Conservation (phyloP, 306 rosid species). For the Rubus parviflorus region DNA sequence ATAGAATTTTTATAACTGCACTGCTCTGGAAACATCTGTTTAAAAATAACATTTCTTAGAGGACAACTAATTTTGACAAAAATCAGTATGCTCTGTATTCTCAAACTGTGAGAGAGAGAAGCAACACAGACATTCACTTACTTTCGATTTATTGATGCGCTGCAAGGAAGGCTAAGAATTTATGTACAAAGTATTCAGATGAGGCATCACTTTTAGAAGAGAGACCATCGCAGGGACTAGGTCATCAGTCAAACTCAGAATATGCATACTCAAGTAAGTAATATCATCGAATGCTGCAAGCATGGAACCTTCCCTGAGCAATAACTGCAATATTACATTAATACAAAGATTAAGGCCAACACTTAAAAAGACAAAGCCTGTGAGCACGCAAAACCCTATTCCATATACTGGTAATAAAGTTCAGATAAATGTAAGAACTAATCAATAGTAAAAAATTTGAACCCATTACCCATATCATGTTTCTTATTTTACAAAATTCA, state of each 20-base stretch:
- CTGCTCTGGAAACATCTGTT: background rate
- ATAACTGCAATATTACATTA: background rate
- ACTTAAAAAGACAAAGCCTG: too few species aligned
- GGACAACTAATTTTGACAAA: background rate
- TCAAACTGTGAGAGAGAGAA: background rate
- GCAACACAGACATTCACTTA: background rate
- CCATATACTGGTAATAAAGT: too few species aligned
- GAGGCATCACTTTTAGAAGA: conserved; percentile 3
- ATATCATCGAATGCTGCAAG: background rate
- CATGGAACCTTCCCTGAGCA: background rate
- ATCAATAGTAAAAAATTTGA: too few species aligned
- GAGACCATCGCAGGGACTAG: background rate
- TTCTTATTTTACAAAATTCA: background rate
- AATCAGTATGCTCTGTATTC: conserved; percentile 5
- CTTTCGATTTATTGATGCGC: background rate
- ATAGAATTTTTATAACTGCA: background rate
- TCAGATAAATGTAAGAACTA: background rate
- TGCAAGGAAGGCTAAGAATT: background rate
- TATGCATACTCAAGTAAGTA: background rate
- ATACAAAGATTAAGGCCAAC: background rate
- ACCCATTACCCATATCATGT: background rate
- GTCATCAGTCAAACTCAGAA: background rate
- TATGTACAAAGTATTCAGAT: background rate
- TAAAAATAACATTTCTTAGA: background rate
- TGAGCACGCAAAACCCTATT: too few species aligned